phyloP scores from a whole-genome alignment of 805 yeast species.

The Lipomyces chichibuensis region DNA sequence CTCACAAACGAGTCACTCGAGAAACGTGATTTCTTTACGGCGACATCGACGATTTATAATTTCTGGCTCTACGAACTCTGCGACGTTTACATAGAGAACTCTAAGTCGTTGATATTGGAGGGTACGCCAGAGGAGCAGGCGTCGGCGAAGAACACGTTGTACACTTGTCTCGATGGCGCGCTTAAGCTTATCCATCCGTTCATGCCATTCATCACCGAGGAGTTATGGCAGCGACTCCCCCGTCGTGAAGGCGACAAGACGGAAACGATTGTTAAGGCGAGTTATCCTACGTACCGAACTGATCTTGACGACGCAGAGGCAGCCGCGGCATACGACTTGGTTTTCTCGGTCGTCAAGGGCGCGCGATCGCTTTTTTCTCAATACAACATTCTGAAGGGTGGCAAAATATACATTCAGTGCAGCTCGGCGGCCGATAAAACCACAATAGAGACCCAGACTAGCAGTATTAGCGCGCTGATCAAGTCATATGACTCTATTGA shows the following conservation, averaged over 20 bases:
- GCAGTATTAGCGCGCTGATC: conserved; percentile 86
- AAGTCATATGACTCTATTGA: conserved; percentile 48
- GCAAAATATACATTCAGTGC: conserved; percentile 82
- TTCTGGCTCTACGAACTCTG: conserved; percentile 95
- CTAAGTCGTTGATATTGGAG: conserved; percentile 87
- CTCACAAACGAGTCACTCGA: conserved; percentile 69
- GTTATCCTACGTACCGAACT: conserved; percentile 68
- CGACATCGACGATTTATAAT: conserved; percentile 84
- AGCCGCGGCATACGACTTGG: conserved; percentile 75
- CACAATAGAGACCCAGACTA: conserved; percentile 70
- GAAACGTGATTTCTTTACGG: conserved; percentile 82
- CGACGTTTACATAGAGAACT: conserved; percentile 97
- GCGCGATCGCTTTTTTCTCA: conserved; percentile 92
- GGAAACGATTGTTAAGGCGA: conserved; percentile 73
- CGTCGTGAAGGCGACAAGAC: conserved; percentile 73
- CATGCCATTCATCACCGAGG: conserved; percentile 97
- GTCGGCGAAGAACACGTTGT: conserved; percentile 92
- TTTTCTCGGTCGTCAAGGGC: conserved; percentile 82
- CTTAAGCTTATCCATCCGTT: conserved; percentile 92
- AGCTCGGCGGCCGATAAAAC: conserved; percentile 51
- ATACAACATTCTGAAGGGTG: conserved; percentile 85
- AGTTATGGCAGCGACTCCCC: conserved; percentile 98
- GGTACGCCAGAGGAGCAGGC: conserved; percentile 77
- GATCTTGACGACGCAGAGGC: conserved; percentile 68
- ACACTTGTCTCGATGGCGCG: conserved; percentile 90